Conservation (phyloP, 2,329 filamentous ascomycete species). For the Colletotrichum musae region DNA sequence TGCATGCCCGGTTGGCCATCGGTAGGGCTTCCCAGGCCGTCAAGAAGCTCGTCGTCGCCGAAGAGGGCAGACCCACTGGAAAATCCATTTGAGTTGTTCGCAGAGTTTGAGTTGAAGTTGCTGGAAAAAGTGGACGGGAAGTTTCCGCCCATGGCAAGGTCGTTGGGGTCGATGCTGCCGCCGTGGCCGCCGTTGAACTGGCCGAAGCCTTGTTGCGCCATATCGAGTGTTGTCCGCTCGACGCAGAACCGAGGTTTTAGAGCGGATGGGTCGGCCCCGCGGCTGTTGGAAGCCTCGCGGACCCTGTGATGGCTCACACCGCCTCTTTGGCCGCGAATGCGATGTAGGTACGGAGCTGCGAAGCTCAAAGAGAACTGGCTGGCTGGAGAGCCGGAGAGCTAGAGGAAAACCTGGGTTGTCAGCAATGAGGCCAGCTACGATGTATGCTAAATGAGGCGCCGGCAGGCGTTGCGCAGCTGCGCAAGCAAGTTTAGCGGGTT, state of each 20-base stretch:
- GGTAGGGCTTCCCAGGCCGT: conserved; percentile 74
- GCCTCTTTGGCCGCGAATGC: conserved; percentile 15
- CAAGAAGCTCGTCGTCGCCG: conserved; percentile 89
- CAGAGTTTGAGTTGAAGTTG: conserved; percentile 67
- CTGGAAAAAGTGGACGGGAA: conserved; percentile 72
- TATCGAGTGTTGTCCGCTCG: conserved; percentile 47
- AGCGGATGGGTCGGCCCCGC: conserved; percentile 13
- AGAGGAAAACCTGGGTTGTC: neutral
- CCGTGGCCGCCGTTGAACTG: conserved; percentile 66
- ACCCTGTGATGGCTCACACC: conserved; percentile 24
- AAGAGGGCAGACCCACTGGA: conserved; percentile 84
- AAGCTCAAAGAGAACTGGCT: neutral
- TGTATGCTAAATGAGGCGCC: neutral
- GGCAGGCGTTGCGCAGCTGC: conserved; percentile 4
- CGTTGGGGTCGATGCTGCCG: conserved; percentile 84
- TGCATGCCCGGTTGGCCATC: conserved; percentile 67
- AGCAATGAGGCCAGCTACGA: conserved; percentile 17
- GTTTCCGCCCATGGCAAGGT: conserved; percentile 78
- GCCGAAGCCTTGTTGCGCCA: conserved; percentile 71
- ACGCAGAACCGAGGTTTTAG: neutral
- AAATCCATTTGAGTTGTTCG: conserved; percentile 78
- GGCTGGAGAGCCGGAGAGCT: too few relatives aligned
- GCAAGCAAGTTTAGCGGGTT: neutral
- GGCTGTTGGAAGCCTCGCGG: conserved; percentile 15
- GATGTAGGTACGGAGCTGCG: neutral